phyloP scores from a whole-genome alignment of 2,329 filamentous ascomycete genomes.

The Arachnopeziza araneosa region DNA sequence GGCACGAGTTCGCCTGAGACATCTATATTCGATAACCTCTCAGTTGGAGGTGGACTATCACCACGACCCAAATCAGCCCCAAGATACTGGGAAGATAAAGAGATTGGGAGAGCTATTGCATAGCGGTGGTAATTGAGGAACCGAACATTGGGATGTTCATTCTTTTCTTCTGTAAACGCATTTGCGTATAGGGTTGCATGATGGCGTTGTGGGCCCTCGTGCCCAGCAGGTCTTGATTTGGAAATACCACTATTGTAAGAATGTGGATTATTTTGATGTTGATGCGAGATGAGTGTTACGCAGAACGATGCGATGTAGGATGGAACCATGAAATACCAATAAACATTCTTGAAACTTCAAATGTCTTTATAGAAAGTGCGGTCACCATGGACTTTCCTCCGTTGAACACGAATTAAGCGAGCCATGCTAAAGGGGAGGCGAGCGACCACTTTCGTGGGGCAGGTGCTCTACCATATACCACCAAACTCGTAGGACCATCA shows the following conservation, averaged over 20 bases:
- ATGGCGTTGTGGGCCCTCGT: neutral
- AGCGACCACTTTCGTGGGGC: no score
- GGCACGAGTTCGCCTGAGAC: conserved; percentile 19
- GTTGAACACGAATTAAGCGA: no score
- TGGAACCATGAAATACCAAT: neutral
- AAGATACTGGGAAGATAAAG: conserved; percentile 14
- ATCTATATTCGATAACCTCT: conserved; percentile 18
- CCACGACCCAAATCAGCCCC: conserved; percentile 22
- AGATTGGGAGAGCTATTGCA: conserved; percentile 25
- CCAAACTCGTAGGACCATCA: no score
- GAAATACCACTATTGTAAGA: neutral
- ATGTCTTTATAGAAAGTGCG: neutral
- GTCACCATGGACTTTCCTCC: no score
- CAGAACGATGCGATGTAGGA: neutral
- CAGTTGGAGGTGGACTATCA: conserved; percentile 18
- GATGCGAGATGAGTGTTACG: neutral
- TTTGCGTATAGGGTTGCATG: neutral
- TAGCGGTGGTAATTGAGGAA: conserved; percentile 11
- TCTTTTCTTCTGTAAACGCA: neutral
- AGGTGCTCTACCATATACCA: no score
- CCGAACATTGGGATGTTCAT: neutral
- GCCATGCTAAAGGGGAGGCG: no score
- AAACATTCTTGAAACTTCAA: neutral
- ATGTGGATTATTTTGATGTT: neutral
- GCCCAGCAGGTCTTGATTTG: neutral